Evolutionary conservation across 2,329 filamentous ascomycete genomes (phyloP).

Genomic region (Penicillium carneum): DNA sequence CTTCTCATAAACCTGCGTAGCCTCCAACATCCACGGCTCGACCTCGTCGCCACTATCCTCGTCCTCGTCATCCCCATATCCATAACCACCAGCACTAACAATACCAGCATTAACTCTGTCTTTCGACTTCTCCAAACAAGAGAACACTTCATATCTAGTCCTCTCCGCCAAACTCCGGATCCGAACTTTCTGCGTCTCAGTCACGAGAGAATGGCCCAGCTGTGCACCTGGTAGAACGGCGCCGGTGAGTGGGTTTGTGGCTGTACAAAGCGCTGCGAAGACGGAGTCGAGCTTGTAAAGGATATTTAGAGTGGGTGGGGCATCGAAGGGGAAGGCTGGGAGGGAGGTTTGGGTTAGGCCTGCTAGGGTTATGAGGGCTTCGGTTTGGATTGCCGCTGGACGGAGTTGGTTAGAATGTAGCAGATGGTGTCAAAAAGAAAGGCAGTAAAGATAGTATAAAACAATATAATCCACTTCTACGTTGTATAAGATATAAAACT

Average conservation of each 20-base stretch:
- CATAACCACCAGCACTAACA: not conserved
- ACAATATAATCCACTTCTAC: not conserved
- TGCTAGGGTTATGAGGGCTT: conserved; percentile 81
- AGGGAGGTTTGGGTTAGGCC: conserved; percentile 76
- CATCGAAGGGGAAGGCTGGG: conserved; percentile 72
- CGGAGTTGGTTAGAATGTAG: not conserved
- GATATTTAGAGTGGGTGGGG: conserved; percentile 72
- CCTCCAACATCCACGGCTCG: conserved; percentile 67
- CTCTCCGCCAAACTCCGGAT: conserved; percentile 81
- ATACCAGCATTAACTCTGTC: conserved; percentile 31
- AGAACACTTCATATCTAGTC: conserved; percentile 58
- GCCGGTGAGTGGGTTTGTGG: conserved; percentile 68
- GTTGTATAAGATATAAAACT: conserved; percentile 46
- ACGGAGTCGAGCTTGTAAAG: conserved; percentile 82
- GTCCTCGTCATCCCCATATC: conserved; percentile 50
- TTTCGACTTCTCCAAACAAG: conserved; percentile 13
- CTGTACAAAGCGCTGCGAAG: conserved; percentile 78
- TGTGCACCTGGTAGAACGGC: conserved; percentile 75
- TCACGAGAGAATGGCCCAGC: conserved; percentile 60
- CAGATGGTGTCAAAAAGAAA: not conserved
- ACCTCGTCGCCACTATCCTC: conserved; percentile 57
- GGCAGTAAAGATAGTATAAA: not conserved
- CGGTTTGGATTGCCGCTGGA: conserved; percentile 77
- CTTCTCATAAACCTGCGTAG: conserved; percentile 78
- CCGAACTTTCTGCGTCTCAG: conserved; percentile 86